Base-by-base conservation (phyloP, 2,329 filamentous ascomycete species). In the Pseudohalonectria lignicola region DNA sequence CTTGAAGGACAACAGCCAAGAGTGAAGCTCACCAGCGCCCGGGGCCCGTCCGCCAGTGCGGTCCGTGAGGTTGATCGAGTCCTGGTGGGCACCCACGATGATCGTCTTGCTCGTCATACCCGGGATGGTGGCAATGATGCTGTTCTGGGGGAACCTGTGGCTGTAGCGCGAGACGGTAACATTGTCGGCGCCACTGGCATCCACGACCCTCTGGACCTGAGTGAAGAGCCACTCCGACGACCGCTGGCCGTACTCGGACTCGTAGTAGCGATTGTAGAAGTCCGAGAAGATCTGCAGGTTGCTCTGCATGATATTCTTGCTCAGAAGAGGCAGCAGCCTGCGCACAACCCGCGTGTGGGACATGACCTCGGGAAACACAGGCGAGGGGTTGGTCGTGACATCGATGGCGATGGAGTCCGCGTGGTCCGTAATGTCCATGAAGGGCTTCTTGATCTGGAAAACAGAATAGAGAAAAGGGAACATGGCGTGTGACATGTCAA, bases 341-440 rank as follows among this genome's bases (percentile, higher is more conserved):
- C 63, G 65, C 46, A 95, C 71, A 3, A 74, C 75, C 31, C 78
- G 66, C 46, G 85, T 74, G 47, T 82, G 70, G 5, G 47, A 49
- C n/a, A 46, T 46, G 47, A 25, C 67, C 55, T 42, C 42, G 6
- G 54, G 54, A 41, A 57, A 57, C 31, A 61, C 57, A 45, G 46
- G 26, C 17, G 52, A 31, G 59, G 49, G 49, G 48, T 49, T 55
- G 5, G 20, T n/a, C 40, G 56, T 56, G 40, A 66, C 52, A 41
- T 81, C 83, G 44, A 83, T 8, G 8, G 23, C 23, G 23, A 26
- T 26, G 23, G 23, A 70, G 35, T 82, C 71, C 36, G 68, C 66
- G 40, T 79, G 75, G 31, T 86, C 73, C 43, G 92, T 95, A 52
- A 96, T 88, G 62, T 96, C 90, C 72, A 96, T 93, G 69, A 96